A percentile compares a stretch with the other conserved stretches of the same genome.
phyloP scores from a whole-genome alignment of 192 early-diverging fungal species.

The Dispira simplex region DNA sequence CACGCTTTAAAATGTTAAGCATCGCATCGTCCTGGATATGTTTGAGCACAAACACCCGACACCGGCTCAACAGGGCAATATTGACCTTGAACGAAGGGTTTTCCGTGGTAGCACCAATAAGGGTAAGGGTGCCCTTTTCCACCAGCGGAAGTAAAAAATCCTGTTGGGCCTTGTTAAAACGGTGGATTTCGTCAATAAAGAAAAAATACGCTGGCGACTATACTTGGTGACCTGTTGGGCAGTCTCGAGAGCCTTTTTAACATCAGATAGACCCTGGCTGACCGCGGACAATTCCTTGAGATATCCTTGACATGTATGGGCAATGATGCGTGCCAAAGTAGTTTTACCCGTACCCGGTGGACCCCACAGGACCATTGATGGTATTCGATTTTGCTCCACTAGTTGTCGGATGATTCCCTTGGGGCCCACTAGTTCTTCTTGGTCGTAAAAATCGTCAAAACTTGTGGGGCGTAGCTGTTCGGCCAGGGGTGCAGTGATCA shows the following conservation, averaged over 20 bases:
- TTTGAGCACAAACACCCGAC: slow-evolving; percentile 57
- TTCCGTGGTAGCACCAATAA: slow-evolving; percentile 67
- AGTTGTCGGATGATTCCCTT: slow-evolving; percentile 42
- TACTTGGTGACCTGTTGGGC: slow-evolving; percentile 38
- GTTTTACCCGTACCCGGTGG: slow-evolving; percentile 43
- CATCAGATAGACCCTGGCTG: slow-evolving; percentile 39
- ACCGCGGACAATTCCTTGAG: slow-evolving; percentile 34
- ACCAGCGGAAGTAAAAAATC: slow-evolving; percentile 69
- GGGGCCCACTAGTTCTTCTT: slow-evolving; percentile 47
- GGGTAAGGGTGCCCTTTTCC: slow-evolving; percentile 52
- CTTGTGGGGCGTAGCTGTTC: slow-evolving; percentile 25
- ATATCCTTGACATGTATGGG: slow-evolving; percentile 17
- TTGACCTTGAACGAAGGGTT: slow-evolving; percentile 79
- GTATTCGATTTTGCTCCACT: slow-evolving; percentile 46
- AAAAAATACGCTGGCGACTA: slow-evolving; percentile 49
- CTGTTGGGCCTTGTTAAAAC: slow-evolving; percentile 81
- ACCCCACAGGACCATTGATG: slow-evolving; percentile 73
- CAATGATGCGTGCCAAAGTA: slow-evolving; percentile 42
- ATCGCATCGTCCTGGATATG: slow-evolving; percentile 44
- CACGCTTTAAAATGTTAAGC: slow-evolving; percentile 39
- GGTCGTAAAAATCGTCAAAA: slow-evolving; percentile 57
- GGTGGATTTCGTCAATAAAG: slow-evolving; percentile 82
- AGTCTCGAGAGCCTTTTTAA: slow-evolving; percentile 53
- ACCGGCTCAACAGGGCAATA: slow-evolving; percentile 61
- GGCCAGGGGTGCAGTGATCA: slow-evolving; percentile 19